phyloP scores from a whole-genome alignment of 2,329 filamentous ascomycete genomes.

The Penicillium capsulatum region DNA sequence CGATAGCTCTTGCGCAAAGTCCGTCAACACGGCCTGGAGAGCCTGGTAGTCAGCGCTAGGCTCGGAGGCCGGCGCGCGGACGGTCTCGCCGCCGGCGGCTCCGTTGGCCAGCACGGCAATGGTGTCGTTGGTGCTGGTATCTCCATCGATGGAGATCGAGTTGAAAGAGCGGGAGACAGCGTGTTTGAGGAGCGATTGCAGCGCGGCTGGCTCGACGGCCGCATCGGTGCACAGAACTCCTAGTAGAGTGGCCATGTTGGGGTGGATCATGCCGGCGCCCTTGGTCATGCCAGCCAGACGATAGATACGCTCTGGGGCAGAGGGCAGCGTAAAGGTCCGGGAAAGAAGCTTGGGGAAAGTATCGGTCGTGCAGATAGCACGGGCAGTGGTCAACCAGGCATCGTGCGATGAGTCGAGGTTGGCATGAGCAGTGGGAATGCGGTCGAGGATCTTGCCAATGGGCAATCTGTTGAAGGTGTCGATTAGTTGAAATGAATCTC shows the following conservation, averaged over 20 bases:
- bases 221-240: slow-evolving; percentile 90
- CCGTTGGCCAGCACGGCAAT: slow-evolving; percentile 94
- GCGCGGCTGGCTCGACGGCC: slow-evolving; percentile 63
- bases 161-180: slow-evolving; percentile 88
- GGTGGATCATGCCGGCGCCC: slow-evolving; percentile 98
- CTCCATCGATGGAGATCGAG: slow-evolving; percentile 92
- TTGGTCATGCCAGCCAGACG: slow-evolving; percentile 92
- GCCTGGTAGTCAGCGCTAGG: slow-evolving; percentile 59
- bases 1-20: slow-evolving; percentile 77
- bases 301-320: slow-evolving; percentile 70
- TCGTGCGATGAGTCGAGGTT: slow-evolving; percentile 71
- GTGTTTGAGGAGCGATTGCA: slow-evolving; percentile 66
- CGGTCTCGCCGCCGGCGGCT: slow-evolving; percentile 68
- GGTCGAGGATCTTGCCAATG: slow-evolving; percentile 80
- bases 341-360: slow-evolving; percentile 96
- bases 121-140: slow-evolving; percentile 97
- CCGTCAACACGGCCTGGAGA: slow-evolving; percentile 66
- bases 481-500: too few relatives aligned
- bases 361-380: slow-evolving; percentile 95
- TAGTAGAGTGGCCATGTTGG: slow-evolving; percentile 95
- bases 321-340: slow-evolving; percentile 76
- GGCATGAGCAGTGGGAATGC: slow-evolving; percentile 71
- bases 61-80: slow-evolving; percentile 47
- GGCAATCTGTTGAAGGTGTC: slow-evolving; percentile 59
- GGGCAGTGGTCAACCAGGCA: slow-evolving; percentile 80